These are phyloP conservation scores for Hypoxylon sp. DNA, from an alignment of 2,329 filamentous ascomycete species.

Conservation along the genomic window DNA sequence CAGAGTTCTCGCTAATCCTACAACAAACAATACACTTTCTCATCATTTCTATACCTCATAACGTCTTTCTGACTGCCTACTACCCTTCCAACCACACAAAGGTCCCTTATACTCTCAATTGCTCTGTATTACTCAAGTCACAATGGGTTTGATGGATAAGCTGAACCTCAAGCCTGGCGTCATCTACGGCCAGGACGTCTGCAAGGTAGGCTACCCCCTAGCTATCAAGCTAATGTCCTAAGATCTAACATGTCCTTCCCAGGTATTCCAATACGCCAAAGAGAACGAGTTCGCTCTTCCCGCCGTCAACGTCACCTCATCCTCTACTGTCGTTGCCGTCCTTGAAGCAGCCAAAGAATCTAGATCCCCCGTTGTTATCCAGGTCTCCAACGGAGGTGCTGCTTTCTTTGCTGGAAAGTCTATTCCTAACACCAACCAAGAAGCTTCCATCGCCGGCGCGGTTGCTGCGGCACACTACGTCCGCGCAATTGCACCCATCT, in stretches of 20 bases:
- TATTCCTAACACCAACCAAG: slow-evolving; percentile 83
- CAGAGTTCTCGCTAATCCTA: slow-evolving; percentile 32
- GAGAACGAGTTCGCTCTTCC: slow-evolving; percentile 90
- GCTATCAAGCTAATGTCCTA: not conserved
- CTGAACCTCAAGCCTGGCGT: slow-evolving; percentile 66
- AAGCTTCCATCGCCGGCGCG: slow-evolving; percentile 88
- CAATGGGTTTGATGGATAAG: slow-evolving; percentile 47
- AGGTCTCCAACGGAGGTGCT: slow-evolving; percentile 92
- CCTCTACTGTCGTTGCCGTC: slow-evolving; percentile 84
- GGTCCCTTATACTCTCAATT: slow-evolving; percentile 7
- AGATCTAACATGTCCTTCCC: slow-evolving; percentile 11
- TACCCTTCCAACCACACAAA: not conserved
- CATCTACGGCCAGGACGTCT: slow-evolving; percentile 67
- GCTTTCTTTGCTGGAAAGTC: slow-evolving; percentile 95
- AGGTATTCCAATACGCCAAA: slow-evolving; percentile 84
- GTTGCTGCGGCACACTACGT: slow-evolving; percentile 94
- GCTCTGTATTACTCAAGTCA: slow-evolving; percentile 22
- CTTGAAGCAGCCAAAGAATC: slow-evolving; percentile 95
- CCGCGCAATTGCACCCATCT: slow-evolving; percentile 85
- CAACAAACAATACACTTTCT: slow-evolving; percentile 18
- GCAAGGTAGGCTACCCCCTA: slow-evolving; percentile 63
- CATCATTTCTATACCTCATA: slow-evolving; percentile 17
- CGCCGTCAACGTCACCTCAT: slow-evolving; percentile 94
- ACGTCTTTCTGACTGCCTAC: not conserved
- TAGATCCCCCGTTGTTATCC: slow-evolving; percentile 92